phyloP scores from a whole-genome alignment of 257 asterid species.

The Prunella vulgaris region DNA sequence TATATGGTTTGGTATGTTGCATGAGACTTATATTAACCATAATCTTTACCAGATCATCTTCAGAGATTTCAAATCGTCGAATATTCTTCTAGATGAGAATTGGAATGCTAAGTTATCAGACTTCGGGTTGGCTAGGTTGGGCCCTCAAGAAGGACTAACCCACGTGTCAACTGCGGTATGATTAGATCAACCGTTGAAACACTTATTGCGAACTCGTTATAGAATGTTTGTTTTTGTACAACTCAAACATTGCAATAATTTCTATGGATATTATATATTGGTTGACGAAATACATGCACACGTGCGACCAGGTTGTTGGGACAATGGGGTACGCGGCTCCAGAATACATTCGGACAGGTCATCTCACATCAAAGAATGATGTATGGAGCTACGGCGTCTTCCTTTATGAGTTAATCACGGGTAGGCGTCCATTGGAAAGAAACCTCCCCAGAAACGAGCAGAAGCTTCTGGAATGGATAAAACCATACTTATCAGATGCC shows the following conservation, averaged over 20 bases:
- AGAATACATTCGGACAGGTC: conserved; percentile 77
- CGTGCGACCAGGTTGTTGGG: conserved; percentile 59
- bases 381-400: conserved; percentile 90
- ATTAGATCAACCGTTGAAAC: not conserved
- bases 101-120: conserved; percentile 64
- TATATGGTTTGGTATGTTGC: not conserved
- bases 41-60: conserved; percentile 39
- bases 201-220: not conserved
- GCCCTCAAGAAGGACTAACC: conserved; percentile 45
- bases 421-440: conserved; percentile 79
- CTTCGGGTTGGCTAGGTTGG: conserved; percentile 55
- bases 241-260: not conserved
- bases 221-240: not conserved
- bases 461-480: conserved; percentile 77
- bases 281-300: not conserved
- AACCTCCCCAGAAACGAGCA: conserved; percentile 72
- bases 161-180: conserved; percentile 55
- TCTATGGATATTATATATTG: not conserved
- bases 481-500: conserved; percentile 52
- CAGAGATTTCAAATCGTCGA: conserved; percentile 55
- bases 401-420: conserved; percentile 74
- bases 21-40: not conserved
- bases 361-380: conserved; percentile 69
- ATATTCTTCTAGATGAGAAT: conserved; percentile 48
- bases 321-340: conserved; percentile 93